phyloP scores from a whole-genome alignment of 2,329 filamentous ascomycete species.

The Epichloe aotearoae region DNA sequence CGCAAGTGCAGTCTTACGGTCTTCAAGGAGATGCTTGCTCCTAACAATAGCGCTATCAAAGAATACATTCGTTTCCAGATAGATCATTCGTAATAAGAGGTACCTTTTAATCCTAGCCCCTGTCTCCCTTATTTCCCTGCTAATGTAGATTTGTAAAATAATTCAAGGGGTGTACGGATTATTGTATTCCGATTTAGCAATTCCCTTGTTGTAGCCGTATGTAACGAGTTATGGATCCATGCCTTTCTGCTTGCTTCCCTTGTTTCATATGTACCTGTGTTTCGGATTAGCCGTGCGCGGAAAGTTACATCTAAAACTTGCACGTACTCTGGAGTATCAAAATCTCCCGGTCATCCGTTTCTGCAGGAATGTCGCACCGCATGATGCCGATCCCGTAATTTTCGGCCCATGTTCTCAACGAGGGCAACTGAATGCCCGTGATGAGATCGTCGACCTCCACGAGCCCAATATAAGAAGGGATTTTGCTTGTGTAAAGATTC shows the following conservation, averaged over 20 bases:
- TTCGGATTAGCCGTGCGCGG: neutral
- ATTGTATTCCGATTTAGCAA: neutral
- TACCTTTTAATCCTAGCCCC: too few relatives aligned
- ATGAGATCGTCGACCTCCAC: conserved; percentile 26
- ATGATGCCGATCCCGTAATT: conserved; percentile 31
- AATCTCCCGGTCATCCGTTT: conserved; percentile 19
- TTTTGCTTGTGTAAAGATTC: conserved; percentile 28
- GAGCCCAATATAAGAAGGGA: conserved; percentile 27
- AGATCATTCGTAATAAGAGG: too few relatives aligned
- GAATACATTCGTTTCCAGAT: too few relatives aligned
- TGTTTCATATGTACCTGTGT: neutral
- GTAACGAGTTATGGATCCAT: conserved; percentile 44
- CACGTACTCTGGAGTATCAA: conserved; percentile 4
- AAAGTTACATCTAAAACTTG: neutral
- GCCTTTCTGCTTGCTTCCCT: conserved; percentile 40
- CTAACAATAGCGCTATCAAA: too few relatives aligned
- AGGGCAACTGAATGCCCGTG: conserved; percentile 28
- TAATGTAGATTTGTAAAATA: too few relatives aligned
- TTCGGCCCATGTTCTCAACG: conserved; percentile 30
- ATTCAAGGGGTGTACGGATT: too few relatives aligned
- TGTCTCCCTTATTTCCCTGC: too few relatives aligned
- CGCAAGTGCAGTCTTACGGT: too few relatives aligned
- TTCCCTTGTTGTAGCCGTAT: conserved; percentile 43
- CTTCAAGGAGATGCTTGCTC: too few relatives aligned
- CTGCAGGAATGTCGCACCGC: conserved; percentile 30